Evolutionary conservation across 2,329 filamentous ascomycete genomes (phyloP), one percentile per base, ranked within the genome.

Genomic region (Rachicladosporium sp.): DNA sequence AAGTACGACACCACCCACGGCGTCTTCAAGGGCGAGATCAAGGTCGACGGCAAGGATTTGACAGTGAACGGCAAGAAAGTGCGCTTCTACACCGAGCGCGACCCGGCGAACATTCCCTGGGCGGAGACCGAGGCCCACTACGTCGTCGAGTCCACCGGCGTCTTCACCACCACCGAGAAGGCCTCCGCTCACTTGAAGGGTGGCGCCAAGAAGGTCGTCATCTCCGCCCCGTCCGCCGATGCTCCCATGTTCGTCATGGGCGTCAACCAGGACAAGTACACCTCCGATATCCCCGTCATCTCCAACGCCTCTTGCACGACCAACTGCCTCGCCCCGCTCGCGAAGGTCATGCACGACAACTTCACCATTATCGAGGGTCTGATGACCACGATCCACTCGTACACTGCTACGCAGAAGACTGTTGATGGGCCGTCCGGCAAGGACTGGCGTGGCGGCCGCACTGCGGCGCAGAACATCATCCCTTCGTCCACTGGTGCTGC

Each of bases 231-330:
- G 59, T 93, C 85, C 48, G 82, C 83, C 54, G 91, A 98, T 73
- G 91, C 91, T 62, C 89, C 89, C 65, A 98, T 98, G 91, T 98
- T 93, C 79, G 91, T 98, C 65, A 93, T 95, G 80, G 91, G 91
- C 66, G 91, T 98, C 74, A 98, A 96, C 78, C 75, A 96, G 71
- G 77, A 88, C 67, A 75, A 69, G 59, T 96, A 96, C 81, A 89
- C 84, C 68, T 80, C 82, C 65, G 83, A 83, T 65, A 77, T 91
- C 67, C 73, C 86, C 59, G 81, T 98, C 67, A 85, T 96, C 73
- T 96, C 91, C 73, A 98, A 98, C 76, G 91, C 91, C 59, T 96
- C 91, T 57, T 96, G 91, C 86, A 98, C 91, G 68, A 96, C 91
- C 77, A 98, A 98, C 85, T 96, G 91, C 81, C 73, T 98, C 70